Conservation (phyloP, 257 asterid genomes). For the Fraxinus cuspidata region DNA sequence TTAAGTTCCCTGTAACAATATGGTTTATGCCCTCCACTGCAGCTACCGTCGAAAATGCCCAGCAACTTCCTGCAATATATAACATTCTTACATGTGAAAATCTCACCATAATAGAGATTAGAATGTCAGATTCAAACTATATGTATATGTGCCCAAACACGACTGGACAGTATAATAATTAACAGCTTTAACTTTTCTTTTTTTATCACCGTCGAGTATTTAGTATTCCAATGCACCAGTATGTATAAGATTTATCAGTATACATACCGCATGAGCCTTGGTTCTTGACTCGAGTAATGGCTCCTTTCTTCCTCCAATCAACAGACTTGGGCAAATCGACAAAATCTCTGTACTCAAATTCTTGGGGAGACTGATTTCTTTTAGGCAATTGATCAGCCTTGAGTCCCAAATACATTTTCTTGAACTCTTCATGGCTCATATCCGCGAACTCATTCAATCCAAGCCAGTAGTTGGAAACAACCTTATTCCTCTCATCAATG, state of each 20-base stretch:
- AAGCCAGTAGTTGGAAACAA: slow-evolving; percentile 48
- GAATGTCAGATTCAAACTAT: neutral
- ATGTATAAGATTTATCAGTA: no score
- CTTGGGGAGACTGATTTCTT: slow-evolving; percentile 32
- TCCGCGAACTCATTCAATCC: slow-evolving; percentile 67
- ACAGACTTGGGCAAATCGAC: slow-evolving; percentile 48
- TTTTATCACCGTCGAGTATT: no score
- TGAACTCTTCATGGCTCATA: slow-evolving; percentile 71
- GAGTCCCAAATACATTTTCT: slow-evolving; percentile 50
- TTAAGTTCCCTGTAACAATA: slow-evolving; percentile 61
- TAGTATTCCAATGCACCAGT: no score
- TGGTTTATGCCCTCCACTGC: slow-evolving; percentile 82
- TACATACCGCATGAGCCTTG: slow-evolving; percentile 70
- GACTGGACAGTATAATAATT: neutral
- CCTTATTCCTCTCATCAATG: slow-evolving; percentile 63
- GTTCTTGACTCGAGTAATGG: slow-evolving; percentile 58
- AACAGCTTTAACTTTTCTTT: no score
- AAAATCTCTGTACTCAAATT: slow-evolving; percentile 46
- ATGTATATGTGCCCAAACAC: no score
- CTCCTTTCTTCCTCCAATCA: slow-evolving; percentile 80
- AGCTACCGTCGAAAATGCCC: slow-evolving; percentile 85
- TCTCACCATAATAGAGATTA: neutral
- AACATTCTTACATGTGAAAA: neutral
- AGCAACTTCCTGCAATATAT: slow-evolving; percentile 62
- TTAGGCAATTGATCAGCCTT: slow-evolving; percentile 36